A percentile compares a stretch with the other conserved stretches of the same genome.
phyloP scores from a whole-genome alignment of 768 basidiomycete genomes.

The Xerocomellus intermedius region DNA sequence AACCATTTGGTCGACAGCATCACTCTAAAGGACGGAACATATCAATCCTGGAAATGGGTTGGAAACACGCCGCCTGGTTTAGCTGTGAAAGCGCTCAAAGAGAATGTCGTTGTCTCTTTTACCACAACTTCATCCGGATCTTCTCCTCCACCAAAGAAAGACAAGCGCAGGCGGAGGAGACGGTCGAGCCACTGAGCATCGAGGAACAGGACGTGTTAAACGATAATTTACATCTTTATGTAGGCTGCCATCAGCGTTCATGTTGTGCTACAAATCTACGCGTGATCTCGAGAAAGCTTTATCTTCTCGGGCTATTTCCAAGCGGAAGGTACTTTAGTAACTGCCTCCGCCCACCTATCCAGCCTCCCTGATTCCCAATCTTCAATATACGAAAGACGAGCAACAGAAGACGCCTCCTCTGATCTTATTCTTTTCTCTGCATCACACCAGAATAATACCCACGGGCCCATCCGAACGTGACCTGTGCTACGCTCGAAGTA shows the following conservation, averaged over 20 bases:
- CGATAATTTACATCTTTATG: not conserved
- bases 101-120: conserved; percentile 34
- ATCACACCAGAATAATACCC: conserved; percentile 99
- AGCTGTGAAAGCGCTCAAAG: conserved; percentile 30
- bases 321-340: conserved; percentile 71
- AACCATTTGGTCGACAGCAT: conserved; percentile 36
- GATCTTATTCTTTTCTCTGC: conserved; percentile 81
- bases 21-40: conserved; percentile 31
- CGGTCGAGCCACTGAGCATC: conserved; percentile 27
- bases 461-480: conserved; percentile 79
- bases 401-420: conserved; percentile 62
- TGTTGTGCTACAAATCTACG: conserved; percentile 17
- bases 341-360: conserved; percentile 62
- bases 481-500: conserved; percentile 96
- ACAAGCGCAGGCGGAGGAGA: conserved; percentile 27
- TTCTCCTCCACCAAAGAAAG: conserved; percentile 31
- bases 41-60: conserved; percentile 49
- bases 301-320: conserved; percentile 51
- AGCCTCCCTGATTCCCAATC: conserved; percentile 75
- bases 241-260: not conserved
- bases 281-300: not conserved
- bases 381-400: conserved; percentile 69
- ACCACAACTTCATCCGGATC: conserved; percentile 28
- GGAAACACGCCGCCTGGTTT: conserved; percentile 30
- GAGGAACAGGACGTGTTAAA: not conserved